phyloP scores from a whole-genome alignment of 495 filamentous ascomycete species.

The Corynascus novoguineensis region DNA sequence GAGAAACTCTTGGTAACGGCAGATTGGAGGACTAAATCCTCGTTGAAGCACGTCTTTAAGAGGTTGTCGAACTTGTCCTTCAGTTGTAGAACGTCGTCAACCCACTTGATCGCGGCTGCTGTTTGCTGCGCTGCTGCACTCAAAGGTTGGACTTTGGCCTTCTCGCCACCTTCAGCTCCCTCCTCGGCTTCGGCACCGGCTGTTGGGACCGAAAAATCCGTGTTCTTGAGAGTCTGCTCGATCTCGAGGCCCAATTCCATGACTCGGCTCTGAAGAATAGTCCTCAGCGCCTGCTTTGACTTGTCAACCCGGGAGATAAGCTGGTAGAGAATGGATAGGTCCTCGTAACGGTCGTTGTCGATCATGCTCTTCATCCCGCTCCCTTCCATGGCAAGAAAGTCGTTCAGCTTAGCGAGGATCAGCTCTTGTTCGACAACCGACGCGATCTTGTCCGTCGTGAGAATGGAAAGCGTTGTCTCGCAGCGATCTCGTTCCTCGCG shows the following conservation, averaged over 20 bases:
- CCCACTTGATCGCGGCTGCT: constrained; percentile 85
- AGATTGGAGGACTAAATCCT: constrained; percentile 73
- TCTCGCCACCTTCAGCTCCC: constrained; percentile 45
- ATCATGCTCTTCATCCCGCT: constrained; percentile 87
- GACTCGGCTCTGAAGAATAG: constrained; percentile 65
- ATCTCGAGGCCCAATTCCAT: constrained; percentile 75
- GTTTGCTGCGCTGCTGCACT: constrained; percentile 55
- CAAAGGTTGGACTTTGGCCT: constrained; percentile 36
- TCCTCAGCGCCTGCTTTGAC: constrained; percentile 64
- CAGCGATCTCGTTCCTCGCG: constrained; percentile 78
- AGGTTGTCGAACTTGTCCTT: constrained; percentile 88
- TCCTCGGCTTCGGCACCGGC: constrained; percentile 42
- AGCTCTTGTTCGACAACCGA: constrained; percentile 74
- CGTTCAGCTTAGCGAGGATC: constrained; percentile 65
- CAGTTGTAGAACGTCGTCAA: constrained; percentile 77
- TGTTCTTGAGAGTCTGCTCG: constrained; percentile 58
- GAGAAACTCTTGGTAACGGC: constrained; percentile 78
- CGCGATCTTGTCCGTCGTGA: constrained; percentile 68
- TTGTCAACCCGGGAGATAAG: constrained; percentile 73
- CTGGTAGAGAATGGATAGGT: constrained; percentile 69
- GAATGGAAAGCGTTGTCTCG: constrained; percentile 63
- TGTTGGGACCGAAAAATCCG: constrained; percentile 35
- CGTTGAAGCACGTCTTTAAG: constrained; percentile 60
- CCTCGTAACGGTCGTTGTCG: constrained; percentile 75
- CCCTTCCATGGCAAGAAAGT: constrained; percentile 76